phyloP scores from a whole-genome alignment of 2,329 filamentous ascomycete species.

The Calonectria pteridis region DNA sequence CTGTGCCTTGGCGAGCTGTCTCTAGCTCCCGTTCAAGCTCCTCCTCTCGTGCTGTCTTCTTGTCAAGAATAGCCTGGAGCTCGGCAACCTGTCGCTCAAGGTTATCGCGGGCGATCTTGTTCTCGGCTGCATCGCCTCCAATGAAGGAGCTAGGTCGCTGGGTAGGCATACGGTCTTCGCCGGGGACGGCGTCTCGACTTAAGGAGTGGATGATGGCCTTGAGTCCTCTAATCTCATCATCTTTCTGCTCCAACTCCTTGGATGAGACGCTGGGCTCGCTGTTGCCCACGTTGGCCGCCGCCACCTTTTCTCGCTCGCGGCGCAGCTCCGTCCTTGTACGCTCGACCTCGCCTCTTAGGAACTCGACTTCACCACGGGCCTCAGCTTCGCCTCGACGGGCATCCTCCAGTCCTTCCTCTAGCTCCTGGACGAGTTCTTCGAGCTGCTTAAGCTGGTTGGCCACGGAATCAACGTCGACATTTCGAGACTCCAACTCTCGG shows the following conservation, averaged over 20 bases:
- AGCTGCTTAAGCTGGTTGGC: conserved; percentile 93
- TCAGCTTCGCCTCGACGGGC: conserved; percentile 94
- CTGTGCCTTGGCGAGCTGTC: conserved; percentile 62
- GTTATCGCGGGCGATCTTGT: conserved; percentile 65
- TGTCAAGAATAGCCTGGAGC: conserved; percentile 78
- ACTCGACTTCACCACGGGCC: conserved; percentile 95
- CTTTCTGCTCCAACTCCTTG: conserved; percentile 91
- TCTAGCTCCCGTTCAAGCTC: conserved; percentile 89
- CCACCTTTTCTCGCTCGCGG: conserved; percentile 85
- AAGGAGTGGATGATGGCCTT: conserved; percentile 98
- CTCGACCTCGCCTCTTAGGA: conserved; percentile 93
- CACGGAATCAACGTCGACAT: conserved; percentile 91
- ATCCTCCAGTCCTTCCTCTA: conserved; percentile 97
- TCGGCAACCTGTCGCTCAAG: conserved; percentile 86
- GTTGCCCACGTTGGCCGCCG: conserved; percentile 47
- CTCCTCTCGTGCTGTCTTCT: conserved; percentile 80
- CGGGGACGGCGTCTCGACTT: conserved; percentile 77
- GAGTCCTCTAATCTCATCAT: conserved; percentile 95
- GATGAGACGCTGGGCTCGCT: conserved; percentile 63
- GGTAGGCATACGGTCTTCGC: conserved; percentile 47
- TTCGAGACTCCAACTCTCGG: conserved; percentile 83
- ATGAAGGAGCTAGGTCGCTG: conserved; percentile 52
- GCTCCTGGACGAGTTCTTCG: conserved; percentile 94
- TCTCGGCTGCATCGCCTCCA: conserved; percentile 47
- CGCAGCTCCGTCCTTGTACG: conserved; percentile 88